A percentile compares a stretch with the other conserved stretches of the same genome.
phyloP scores from a whole-genome alignment of 2,329 filamentous ascomycete genomes.

The Rhynchosporium secalis region DNA sequence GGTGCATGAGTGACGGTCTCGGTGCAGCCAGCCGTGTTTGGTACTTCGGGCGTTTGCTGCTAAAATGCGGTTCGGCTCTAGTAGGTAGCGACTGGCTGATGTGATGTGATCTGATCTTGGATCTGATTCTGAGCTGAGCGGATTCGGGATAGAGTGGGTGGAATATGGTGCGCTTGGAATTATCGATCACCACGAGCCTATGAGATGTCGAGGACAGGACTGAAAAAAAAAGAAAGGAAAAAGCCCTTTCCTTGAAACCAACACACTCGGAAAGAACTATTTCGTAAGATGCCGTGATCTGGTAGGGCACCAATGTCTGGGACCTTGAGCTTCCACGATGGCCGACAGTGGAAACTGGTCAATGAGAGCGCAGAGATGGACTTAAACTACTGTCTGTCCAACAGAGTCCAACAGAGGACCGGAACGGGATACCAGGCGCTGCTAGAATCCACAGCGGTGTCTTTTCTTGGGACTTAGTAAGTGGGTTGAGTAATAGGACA shows the following conservation, averaged over 20 bases:
- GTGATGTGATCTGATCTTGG: too few species aligned
- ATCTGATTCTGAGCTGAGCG: too few species aligned
- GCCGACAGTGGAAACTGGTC: not conserved
- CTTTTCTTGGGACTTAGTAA: not conserved
- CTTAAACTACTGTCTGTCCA: not conserved
- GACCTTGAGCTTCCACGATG: constrained; percentile 1
- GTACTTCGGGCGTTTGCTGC: not conserved
- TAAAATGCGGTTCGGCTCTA: constrained; percentile 10
- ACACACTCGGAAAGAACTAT: not conserved
- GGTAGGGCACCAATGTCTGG: constrained; percentile 1
- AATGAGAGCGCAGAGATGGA: constrained; percentile 1
- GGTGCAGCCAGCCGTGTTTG: constrained; percentile 10
- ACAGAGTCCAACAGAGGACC: not conserved
- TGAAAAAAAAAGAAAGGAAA: not conserved
- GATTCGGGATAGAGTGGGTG: not conserved
- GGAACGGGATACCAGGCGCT: constrained; percentile 1
- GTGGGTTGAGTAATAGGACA: not conserved
- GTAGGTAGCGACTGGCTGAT: not conserved
- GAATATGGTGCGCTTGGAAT: not conserved
- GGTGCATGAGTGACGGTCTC: not conserved
- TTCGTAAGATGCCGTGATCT: constrained; percentile 1
- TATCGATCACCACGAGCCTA: not conserved
- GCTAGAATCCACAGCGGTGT: constrained; percentile 1
- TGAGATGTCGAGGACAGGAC: not conserved
- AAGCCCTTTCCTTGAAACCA: not conserved